These are phyloP conservation scores for Penicillium daleae DNA, from an alignment of 495 filamentous ascomycete genomes.

Conservation along the genomic window DNA sequence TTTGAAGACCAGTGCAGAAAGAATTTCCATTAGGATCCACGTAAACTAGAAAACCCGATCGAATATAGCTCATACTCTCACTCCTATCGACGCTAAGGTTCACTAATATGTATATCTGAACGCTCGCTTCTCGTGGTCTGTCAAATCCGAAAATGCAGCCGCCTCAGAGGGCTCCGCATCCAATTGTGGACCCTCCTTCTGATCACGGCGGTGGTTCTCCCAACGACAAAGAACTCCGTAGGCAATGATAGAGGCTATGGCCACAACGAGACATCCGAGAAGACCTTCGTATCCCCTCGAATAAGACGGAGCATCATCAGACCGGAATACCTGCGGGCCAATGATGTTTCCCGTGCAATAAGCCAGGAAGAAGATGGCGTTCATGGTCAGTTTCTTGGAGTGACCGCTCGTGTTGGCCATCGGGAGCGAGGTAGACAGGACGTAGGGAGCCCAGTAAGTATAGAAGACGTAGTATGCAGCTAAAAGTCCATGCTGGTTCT, in stretches of 20 bases:
- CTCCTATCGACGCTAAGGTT: background rate
- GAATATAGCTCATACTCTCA: background rate
- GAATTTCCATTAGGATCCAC: background rate
- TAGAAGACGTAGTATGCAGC: slow-evolving; percentile 31
- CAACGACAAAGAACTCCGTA: slow-evolving; percentile 27
- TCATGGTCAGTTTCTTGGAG: slow-evolving; percentile 37
- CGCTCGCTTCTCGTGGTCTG: slow-evolving; percentile 36
- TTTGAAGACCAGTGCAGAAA: background rate
- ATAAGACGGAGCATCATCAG: slow-evolving; percentile 55
- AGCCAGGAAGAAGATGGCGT: slow-evolving; percentile 35
- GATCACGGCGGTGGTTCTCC: slow-evolving; percentile 25
- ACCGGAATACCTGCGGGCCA: slow-evolving; percentile 63
- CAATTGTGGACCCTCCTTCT: slow-evolving; percentile 6
- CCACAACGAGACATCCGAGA: slow-evolving; percentile 27
- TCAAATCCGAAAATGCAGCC: slow-evolving; percentile 35
- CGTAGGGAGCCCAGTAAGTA: slow-evolving; percentile 43
- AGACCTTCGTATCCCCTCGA: slow-evolving; percentile 36
- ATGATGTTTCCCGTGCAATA: slow-evolving; percentile 55
- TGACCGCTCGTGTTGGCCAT: slow-evolving; percentile 46
- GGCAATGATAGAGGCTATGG: slow-evolving; percentile 29
- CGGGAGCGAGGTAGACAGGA: slow-evolving; percentile 42
- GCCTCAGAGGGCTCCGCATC: slow-evolving; percentile 5
- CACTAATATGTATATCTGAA: slow-evolving; percentile 46
- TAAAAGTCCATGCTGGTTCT: slow-evolving; percentile 39
- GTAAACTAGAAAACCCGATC: background rate